Percentiles rank a stretch among this genome's conserved stretches.
These are phyloP conservation scores for Plectranthus barbatus DNA, from an alignment of 257 asterid genomes.

Conservation along the genomic window DNA sequence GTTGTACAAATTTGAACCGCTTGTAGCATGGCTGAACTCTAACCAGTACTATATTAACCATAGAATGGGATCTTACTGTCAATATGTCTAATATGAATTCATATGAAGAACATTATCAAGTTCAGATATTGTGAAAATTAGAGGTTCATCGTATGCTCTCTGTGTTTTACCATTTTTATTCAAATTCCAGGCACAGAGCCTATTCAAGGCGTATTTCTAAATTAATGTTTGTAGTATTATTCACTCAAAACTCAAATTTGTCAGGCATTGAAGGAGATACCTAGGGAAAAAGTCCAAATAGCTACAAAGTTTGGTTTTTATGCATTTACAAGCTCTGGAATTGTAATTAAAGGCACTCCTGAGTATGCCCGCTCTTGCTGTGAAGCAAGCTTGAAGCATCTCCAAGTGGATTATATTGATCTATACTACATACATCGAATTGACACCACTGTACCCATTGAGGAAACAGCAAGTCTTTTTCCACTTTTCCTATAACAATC, in stretches of 20 bases:
- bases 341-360: conserved; percentile 43
- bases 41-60: not conserved
- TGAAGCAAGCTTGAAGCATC: conserved; percentile 52
- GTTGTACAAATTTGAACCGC: not conserved
- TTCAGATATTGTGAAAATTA: not conserved
- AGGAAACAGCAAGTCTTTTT: conserved; percentile 42
- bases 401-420: conserved; percentile 55
- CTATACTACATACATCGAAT: conserved; percentile 51
- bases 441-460: conserved; percentile 50
- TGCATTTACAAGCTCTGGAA: conserved; percentile 18
- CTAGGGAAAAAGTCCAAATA: conserved; percentile 48
- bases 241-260: not conserved
- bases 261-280: conserved; percentile 57
- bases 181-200: not conserved
- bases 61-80: not conserved
- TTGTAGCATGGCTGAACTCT: not conserved
- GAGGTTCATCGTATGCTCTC: not conserved
- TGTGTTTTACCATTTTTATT: not conserved
- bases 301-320: conserved; percentile 58
- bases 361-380: conserved; percentile 57
- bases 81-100: not conserved
- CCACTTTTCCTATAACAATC: not conserved
- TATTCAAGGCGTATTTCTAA: not conserved
- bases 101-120: not conserved
- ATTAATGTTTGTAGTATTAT: not conserved